Evolutionary conservation across 495 filamentous ascomycete species (phyloP), one percentile per base, ranked within the genome.

Genomic region (Sordaria brevicollis): DNA sequence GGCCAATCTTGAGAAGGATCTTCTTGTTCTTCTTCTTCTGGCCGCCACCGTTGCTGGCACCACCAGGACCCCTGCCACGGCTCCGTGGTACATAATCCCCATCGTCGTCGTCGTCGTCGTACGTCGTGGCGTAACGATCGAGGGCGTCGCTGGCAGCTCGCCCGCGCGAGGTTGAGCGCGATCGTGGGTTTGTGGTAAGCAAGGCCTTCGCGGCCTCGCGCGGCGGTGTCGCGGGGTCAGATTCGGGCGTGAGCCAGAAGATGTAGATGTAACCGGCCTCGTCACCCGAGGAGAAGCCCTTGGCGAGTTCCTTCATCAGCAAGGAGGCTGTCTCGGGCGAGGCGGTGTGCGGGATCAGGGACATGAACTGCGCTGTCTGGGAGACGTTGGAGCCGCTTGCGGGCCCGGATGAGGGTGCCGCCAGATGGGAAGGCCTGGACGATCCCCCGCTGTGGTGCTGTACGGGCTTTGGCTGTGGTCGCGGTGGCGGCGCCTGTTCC

Each of bases 251-350:
- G 5, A 97, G 83, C 93, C 93, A 97, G 86, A 97, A 99, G 74
- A 99, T 95, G 84, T 99, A 99, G 73, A 98, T 98, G 77, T 93
- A 99, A 39, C 95, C 95, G 57, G 92, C 85, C 65, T 96, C 92
- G 74, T 98, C 95, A 43, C 83, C 80, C 5, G 79, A 80, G 4
- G 92, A 92, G 71, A 96, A 85, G 11, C 94, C 92, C 75, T 96
- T 97, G 15, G 89, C 87, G 4, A 98, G 83, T 77, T 97, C 94
- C 35, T 86, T 82, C 43, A 92, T 84, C 34, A 94, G 84, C 25
- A 80, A 75, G 7, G 89, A 89, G 19, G 88, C 89, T 19, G 86
- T 91, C 78, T 88, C 82, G 3, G 90, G 90, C 0, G 86, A 84
- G 17, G 90, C 82, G 17, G 79, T 78, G 8, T 81, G 69, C 2